Base-by-base conservation (phyloP, 2,329 filamentous ascomycete species). In the Colletotrichum destructivum region DNA sequence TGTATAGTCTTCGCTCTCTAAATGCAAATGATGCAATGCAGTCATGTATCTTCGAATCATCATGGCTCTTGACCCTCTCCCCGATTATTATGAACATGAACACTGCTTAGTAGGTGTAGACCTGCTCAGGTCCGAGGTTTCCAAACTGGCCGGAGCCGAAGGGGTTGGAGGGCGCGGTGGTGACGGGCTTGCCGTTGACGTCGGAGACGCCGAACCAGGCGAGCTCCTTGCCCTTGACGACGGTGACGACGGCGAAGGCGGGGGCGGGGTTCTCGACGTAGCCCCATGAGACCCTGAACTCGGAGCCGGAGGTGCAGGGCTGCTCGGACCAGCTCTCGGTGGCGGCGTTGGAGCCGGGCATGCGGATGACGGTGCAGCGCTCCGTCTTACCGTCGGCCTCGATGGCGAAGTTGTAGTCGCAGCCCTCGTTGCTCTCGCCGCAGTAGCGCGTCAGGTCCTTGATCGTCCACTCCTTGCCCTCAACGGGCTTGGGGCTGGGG, bases 331-430 rank as follows among this genome's bases (percentile, higher is more conserved):
- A 71, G 59, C 59, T 69, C 54, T 71, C 69, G 3, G 57, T 63
- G 16, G 65, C 65, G 16, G 65, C 65, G 6, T 60, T 47, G 46
- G 59, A 16, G 13, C 40, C 65, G 18, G 59, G 69, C 54, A 49
- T 44, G 59, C 69, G 69, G 21, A 55, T 55, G 46, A 71, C n/a
- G 15, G 59, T 64, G 59, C 69, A 71, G 13, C 40, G 38, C 64
- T 69, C 59, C 4, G 59, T 55, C 57, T 54, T 15, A 11, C 65
- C 69, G 40, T 60, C 65, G 15, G 64, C 65, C 46, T 71, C 54
- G 31, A 71, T 62, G 21, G 49, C 62, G 52, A 71, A 71, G 65
- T 63, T 69, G 69, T 71, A 71, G 59, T 69, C 69, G 59, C 69
- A 71, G 12, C 65, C 59, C 4, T 60, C 44, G 65, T 64, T 55